Conservation (phyloP, 805 yeast species). For the Saccharomycopsis oosterbeekiorum region DNA sequence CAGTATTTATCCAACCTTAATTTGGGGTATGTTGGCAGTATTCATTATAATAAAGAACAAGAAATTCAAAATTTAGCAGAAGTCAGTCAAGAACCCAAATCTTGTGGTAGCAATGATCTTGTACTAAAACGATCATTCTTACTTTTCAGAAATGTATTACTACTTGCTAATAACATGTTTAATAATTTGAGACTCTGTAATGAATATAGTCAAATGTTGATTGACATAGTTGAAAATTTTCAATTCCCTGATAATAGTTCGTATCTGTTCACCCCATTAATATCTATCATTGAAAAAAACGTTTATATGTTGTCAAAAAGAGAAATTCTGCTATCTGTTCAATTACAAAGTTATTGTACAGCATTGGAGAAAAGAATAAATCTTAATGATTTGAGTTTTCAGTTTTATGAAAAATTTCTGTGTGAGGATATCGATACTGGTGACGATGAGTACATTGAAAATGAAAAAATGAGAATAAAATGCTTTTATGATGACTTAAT, state of each 20-base stretch:
- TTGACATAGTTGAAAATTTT: background rate
- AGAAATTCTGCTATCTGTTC: too few species aligned
- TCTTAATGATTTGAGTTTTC: background rate
- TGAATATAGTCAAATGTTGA: background rate
- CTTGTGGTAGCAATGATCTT: background rate
- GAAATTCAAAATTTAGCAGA: background rate
- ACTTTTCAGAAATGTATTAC: background rate
- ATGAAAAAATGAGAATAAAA: background rate
- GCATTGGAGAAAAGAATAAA: background rate
- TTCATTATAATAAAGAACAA: background rate
- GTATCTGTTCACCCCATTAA: background rate
- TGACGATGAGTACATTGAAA: background rate
- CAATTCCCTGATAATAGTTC: background rate
- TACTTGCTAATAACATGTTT: background rate
- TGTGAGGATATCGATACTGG: background rate
- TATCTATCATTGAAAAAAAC: background rate
- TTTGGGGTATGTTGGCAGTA: background rate
- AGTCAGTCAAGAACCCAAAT: background rate
- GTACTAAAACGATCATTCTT: background rate
- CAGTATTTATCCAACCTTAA: slow-evolving; percentile 1
- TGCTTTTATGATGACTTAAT: slow-evolving; percentile 14
- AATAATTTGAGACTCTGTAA: background rate
- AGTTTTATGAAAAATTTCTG: background rate
- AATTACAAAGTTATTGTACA: background rate
- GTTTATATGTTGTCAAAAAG: background rate